Conservation (phyloP, 108 stramenopile genomes). For the Skeletonema costatum region DNA sequence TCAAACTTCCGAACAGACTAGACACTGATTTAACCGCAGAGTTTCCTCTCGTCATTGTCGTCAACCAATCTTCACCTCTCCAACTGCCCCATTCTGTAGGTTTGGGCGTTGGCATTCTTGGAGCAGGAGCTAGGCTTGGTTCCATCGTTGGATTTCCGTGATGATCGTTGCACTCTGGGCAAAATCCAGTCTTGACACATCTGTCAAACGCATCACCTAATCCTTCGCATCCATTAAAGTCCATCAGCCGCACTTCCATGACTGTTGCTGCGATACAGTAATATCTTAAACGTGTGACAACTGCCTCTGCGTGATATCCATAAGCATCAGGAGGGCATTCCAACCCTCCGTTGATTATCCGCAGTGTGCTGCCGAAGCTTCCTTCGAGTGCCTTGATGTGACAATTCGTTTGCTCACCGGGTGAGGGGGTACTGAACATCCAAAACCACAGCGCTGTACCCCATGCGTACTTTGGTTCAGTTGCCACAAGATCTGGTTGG, state of each 20-base stretch:
- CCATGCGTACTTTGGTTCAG: slow-evolving; percentile 49
- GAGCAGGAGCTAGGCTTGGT: slow-evolving; percentile 23
- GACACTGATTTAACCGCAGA: background rate
- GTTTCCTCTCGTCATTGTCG: background rate
- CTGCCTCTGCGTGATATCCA: slow-evolving; percentile 45
- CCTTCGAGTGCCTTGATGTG: slow-evolving; percentile 40
- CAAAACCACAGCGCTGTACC: slow-evolving; percentile 52
- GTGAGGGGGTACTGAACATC: slow-evolving; percentile 22
- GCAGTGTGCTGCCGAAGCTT: slow-evolving; percentile 32
- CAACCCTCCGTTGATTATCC: slow-evolving; percentile 39
- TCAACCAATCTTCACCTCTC: background rate
- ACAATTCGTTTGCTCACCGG: slow-evolving; percentile 26
- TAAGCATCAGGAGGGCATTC: slow-evolving; percentile 29
- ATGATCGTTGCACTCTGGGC: slow-evolving; percentile 43
- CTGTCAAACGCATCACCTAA: slow-evolving; percentile 18
- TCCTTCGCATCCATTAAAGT: slow-evolving; percentile 42
- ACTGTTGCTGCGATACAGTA: slow-evolving; percentile 40
- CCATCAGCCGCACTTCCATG: slow-evolving; percentile 29
- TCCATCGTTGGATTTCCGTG: slow-evolving; percentile 8
- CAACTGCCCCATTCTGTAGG: slow-evolving; percentile 8
- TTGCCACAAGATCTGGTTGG: slow-evolving; percentile 46
- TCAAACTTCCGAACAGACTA: background rate
- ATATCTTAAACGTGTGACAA: slow-evolving; percentile 42
- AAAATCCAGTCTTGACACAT: slow-evolving; percentile 28
- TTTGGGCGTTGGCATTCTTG: slow-evolving; percentile 4